Conservation (phyloP, 768 basidiomycete genomes). For the Clitopilus hobsonii region DNA sequence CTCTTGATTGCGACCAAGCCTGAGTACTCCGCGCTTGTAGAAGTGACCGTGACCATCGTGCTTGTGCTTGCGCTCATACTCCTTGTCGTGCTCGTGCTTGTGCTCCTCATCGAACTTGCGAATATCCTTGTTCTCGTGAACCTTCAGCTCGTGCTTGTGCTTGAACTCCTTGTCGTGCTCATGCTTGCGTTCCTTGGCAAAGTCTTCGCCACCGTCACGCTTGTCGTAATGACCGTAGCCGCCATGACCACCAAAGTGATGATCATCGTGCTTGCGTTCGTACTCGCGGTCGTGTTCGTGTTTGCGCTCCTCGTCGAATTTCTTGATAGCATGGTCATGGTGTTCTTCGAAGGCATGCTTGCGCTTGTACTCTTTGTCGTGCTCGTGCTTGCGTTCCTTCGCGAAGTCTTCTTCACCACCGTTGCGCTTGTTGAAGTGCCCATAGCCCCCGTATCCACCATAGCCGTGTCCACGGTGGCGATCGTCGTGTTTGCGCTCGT, state of each 20-base stretch:
- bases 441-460: neutral
- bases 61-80: constrained; percentile 1
- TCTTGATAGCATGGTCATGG: neutral
- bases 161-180: neutral
- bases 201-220: neutral
- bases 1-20: neutral
- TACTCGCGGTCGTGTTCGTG: neutral
- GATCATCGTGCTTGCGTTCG: neutral
- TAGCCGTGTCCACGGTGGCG: neutral
- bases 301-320: neutral
- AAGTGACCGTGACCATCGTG: neutral
- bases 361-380: neutral
- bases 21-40: neutral
- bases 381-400: neutral
- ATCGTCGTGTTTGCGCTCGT: neutral
- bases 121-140: neutral
- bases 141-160: neutral
- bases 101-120: neutral
- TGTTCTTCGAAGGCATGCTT: neutral
- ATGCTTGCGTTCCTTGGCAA: neutral
- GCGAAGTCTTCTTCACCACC: neutral
- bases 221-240: neutral
- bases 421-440: neutral
- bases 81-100: neutral
- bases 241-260: neutral